Evolutionary conservation across 495 filamentous ascomycete genomes (phyloP).

Genomic region (Platismatia glauca): DNA sequence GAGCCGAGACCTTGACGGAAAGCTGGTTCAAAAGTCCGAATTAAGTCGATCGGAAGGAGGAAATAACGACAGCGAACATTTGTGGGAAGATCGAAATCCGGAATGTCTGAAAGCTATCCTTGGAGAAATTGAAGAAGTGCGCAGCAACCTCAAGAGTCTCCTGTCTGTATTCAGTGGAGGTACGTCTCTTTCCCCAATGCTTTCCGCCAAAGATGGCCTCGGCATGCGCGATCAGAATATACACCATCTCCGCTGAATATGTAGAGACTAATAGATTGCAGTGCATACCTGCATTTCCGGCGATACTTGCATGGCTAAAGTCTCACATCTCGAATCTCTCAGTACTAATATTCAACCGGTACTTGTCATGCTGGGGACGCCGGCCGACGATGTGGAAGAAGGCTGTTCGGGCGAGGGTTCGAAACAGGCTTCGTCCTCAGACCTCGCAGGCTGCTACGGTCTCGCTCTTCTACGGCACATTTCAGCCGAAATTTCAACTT

Average conservation of each 20-base stretch:
- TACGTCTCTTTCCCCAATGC: conserved; percentile 30
- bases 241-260: conserved; percentile 2
- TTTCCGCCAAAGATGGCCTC: neutral
- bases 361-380: conserved; percentile 57
- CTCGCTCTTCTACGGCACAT: conserved; percentile 59
- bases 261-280: conserved; percentile 28
- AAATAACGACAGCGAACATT: conserved; percentile 16
- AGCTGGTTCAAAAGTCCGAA: conserved; percentile 31
- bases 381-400: conserved; percentile 1
- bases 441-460: conserved; percentile 30
- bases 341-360: conserved; percentile 58
- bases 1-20: conserved; percentile 47
- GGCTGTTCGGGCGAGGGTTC: neutral
- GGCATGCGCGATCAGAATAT: neutral
- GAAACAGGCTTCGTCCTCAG: conserved; percentile 1
- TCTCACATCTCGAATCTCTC: conserved; percentile 56
- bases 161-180: conserved; percentile 46
- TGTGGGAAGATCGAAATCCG: conserved; percentile 19
- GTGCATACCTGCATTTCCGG: conserved; percentile 68
- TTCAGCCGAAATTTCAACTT: conserved; percentile 58
- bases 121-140: conserved; percentile 44
- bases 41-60: conserved; percentile 23
- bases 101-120: conserved; percentile 26
- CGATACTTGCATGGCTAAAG: conserved; percentile 58
- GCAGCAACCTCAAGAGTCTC: conserved; percentile 40